These are phyloP conservation scores for Hippophae rhamnoides DNA, from an alignment of 306 rosid genomes.

Conservation along the genomic window DNA sequence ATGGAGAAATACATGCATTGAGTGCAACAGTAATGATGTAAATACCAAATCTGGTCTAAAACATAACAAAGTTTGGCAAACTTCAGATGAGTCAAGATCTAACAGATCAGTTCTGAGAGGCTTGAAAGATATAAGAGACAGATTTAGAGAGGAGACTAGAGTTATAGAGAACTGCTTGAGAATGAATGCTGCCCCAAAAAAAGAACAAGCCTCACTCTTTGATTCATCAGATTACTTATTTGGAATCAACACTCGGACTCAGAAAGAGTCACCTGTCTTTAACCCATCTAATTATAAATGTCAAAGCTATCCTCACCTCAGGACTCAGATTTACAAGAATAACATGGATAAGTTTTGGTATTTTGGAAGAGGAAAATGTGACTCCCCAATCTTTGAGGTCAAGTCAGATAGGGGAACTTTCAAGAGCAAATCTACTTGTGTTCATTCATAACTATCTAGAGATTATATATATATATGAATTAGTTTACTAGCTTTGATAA, in stretches of 20 bases:
- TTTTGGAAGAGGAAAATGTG: slow-evolving; percentile 22
- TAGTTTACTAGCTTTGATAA: too few species aligned
- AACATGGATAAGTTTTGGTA: slow-evolving; percentile 37
- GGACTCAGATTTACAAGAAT: slow-evolving; percentile 22
- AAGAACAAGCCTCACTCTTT: slow-evolving; percentile 37
- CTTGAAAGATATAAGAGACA: slow-evolving; percentile 49
- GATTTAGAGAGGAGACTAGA: slow-evolving; percentile 60
- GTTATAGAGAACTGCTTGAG: slow-evolving; percentile 73
- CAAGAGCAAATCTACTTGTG: slow-evolving; percentile 43
- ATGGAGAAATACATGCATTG: slow-evolving; percentile 45
- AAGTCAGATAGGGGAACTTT: slow-evolving; percentile 35
- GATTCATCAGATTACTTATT: slow-evolving; percentile 22
- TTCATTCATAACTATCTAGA: slow-evolving; percentile 18
- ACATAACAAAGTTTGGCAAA: slow-evolving; percentile 24
- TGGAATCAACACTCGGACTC: slow-evolving; percentile 20
- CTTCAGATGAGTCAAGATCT: slow-evolving; percentile 29
- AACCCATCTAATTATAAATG: slow-evolving; percentile 56
- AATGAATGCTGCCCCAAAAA: slow-evolving; percentile 32
- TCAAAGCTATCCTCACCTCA: slow-evolving; percentile 67
- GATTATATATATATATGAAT: too few species aligned
- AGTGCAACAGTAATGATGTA: slow-evolving; percentile 43
- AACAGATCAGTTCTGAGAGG: slow-evolving; percentile 29
- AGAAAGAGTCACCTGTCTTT: slow-evolving; percentile 64
- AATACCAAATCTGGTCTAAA: slow-evolving; percentile 21
- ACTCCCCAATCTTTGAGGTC: slow-evolving; percentile 56